phyloP scores from a whole-genome alignment of 768 basidiomycete species.

The Kwoniella shandongensis region DNA sequence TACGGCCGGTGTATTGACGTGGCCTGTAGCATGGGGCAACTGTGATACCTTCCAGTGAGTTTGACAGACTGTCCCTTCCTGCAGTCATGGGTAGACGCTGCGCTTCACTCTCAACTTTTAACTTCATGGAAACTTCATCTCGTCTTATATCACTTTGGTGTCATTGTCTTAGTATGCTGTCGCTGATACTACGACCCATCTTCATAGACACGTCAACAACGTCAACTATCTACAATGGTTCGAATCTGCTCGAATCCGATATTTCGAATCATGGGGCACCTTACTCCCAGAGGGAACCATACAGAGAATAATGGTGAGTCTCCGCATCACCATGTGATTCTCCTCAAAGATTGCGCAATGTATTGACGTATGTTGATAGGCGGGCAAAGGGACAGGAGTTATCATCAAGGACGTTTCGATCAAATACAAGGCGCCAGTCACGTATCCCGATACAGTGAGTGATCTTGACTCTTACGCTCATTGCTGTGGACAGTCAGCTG shows the following conservation, averaged over 20 bases:
- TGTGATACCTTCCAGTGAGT: slow-evolving; percentile 47
- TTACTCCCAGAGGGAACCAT: slow-evolving; percentile 26
- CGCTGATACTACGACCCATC: slow-evolving; percentile 5
- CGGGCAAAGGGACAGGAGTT: slow-evolving; percentile 38
- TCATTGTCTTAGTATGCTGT: too few species aligned
- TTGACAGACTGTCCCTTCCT: not conserved
- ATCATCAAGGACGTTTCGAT: slow-evolving; percentile 44
- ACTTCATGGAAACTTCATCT: not conserved
- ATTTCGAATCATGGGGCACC: slow-evolving; percentile 27
- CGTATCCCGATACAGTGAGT: slow-evolving; percentile 45
- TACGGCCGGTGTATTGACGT: slow-evolving; percentile 28
- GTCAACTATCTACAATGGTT: slow-evolving; percentile 42
- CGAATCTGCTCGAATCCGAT: slow-evolving; percentile 42
- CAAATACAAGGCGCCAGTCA: slow-evolving; percentile 38
- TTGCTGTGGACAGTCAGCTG: too few species aligned
- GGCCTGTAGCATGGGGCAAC: slow-evolving; percentile 49
- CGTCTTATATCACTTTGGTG: too few species aligned
- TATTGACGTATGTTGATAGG: slow-evolving; percentile 10
- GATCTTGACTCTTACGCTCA: not conserved
- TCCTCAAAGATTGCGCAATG: not conserved
- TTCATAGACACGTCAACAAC: slow-evolving; percentile 46
- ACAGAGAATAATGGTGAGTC: slow-evolving; percentile 33
- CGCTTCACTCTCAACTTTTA: not conserved
- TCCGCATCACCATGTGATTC: too few species aligned
- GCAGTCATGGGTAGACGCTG: not conserved